A percentile compares a stretch with the other conserved stretches of the same genome.
Conservation (phyloP, 192 early-diverging fungal species). For the Spizellomyces punctatus region DNA sequence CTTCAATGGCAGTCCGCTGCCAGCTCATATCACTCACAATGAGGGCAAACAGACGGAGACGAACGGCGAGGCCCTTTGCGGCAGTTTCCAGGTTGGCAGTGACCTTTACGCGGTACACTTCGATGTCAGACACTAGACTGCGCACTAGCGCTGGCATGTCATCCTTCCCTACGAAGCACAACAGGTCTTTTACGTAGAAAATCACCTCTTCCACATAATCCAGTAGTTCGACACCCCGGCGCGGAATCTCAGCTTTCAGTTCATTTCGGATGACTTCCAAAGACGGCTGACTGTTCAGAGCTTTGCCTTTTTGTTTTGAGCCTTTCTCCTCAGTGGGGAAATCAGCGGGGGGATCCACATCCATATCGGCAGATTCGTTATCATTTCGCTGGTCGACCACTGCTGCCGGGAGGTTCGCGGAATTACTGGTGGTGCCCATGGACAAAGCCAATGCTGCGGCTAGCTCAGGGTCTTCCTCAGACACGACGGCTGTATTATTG, state of each 20-base stretch:
- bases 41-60: slow-evolving; percentile 62
- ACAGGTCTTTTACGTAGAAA: slow-evolving; percentile 69
- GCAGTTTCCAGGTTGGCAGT: not conserved
- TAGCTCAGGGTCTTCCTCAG: slow-evolving; percentile 13
- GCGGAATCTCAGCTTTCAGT: slow-evolving; percentile 41
- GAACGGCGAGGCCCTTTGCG: slow-evolving; percentile 43
- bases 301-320: slow-evolving; percentile 44
- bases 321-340: slow-evolving; percentile 36
- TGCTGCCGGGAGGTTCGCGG: not conserved
- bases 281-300: slow-evolving; percentile 25
- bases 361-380: not conserved
- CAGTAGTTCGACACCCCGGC: slow-evolving; percentile 45
- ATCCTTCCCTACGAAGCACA: slow-evolving; percentile 58
- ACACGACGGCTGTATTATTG: too few species aligned
- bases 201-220: slow-evolving; percentile 62
- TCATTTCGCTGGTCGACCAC: not conserved
- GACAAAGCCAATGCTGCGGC: slow-evolving; percentile 35
- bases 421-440: slow-evolving; percentile 5
- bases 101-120: not conserved
- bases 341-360: slow-evolving; percentile 17
- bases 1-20: slow-evolving; percentile 46
- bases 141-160: slow-evolving; percentile 37
- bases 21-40: slow-evolving; percentile 60
- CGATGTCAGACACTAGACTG: slow-evolving; percentile 22
- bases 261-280: slow-evolving; percentile 45